Percentiles rank a stretch among this genome's conserved stretches.
phyloP scores from a whole-genome alignment of 305 asterid genomes.

The Fraxinus albicans region DNA sequence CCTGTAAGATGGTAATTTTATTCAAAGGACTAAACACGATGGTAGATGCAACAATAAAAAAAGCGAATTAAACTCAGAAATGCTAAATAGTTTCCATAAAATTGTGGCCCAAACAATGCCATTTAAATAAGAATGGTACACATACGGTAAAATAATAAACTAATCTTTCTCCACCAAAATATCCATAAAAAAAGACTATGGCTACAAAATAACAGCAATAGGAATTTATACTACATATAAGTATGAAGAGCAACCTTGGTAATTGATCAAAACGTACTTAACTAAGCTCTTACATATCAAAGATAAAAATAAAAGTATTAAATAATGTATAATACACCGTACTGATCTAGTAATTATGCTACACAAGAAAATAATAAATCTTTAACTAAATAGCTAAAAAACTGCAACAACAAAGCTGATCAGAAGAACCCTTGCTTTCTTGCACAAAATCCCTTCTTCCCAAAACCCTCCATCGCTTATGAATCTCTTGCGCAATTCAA shows the following conservation, averaged over 20 bases:
- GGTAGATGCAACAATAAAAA: no score
- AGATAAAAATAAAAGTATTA: not conserved
- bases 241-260: not conserved
- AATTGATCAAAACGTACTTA: conserved; percentile 2
- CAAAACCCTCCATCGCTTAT: no score
- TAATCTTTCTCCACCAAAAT: not conserved
- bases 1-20: conserved; percentile 42
- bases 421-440: no score
- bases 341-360: no score
- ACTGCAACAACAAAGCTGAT: no score
- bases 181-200: not conserved
- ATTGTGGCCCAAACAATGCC: not conserved
- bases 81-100: not conserved
- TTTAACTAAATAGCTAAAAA: no score
- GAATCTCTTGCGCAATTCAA: no score
- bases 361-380: no score
- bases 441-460: no score
- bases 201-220: not conserved
- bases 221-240: not conserved
- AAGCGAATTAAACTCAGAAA: not conserved
- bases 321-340: no score
- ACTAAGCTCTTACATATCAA: not conserved
- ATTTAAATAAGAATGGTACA: not conserved
- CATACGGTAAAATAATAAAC: not conserved
- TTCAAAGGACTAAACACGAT: no score